These are phyloP conservation scores for Dioscorea zingiberensis DNA, from an alignment of 106 monocot genomes.

Conservation along the genomic window DNA sequence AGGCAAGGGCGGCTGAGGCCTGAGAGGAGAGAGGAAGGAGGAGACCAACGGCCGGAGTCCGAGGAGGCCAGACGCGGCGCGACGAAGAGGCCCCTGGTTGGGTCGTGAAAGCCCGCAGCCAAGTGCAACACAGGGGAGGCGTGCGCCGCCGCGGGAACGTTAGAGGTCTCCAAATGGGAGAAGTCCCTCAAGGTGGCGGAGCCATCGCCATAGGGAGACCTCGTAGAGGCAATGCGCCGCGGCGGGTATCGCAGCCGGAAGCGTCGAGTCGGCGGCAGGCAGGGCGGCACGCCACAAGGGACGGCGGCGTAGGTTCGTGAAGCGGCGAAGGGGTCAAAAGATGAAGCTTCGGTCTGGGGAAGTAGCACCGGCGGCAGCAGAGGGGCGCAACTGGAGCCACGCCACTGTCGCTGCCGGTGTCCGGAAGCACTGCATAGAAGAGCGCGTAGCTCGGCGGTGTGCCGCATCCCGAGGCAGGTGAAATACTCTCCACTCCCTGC, in stretches of 20 bases:
- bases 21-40: slow-evolving; percentile 68
- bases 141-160: slow-evolving; percentile 36
- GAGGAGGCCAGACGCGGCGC: slow-evolving; percentile 64
- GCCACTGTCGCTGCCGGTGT: slow-evolving; percentile 33
- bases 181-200: slow-evolving; percentile 57
- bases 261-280: slow-evolving; percentile 10
- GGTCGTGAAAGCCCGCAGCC: slow-evolving; percentile 86
- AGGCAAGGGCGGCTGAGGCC: slow-evolving; percentile 34
- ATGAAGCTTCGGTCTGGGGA: slow-evolving; percentile 27
- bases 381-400: slow-evolving; percentile 43
- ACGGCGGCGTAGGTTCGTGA: slow-evolving; percentile 1
- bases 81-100: slow-evolving; percentile 72
- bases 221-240: slow-evolving; percentile 43
- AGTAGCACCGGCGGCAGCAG: slow-evolving; percentile 39
- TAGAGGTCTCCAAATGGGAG: slow-evolving; percentile 55
- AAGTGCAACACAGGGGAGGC: slow-evolving; percentile 35
- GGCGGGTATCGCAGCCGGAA: too few species aligned
- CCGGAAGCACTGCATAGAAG: slow-evolving; percentile 13
- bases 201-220: slow-evolving; percentile 76
- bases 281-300: slow-evolving; percentile 15
- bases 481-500: slow-evolving; percentile 50
- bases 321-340: too few species aligned
- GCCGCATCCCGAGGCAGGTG: slow-evolving; percentile 39
- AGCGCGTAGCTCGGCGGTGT: slow-evolving; percentile 24
- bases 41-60: slow-evolving; percentile 73